Conservation (phyloP, 225 moss, liverwort and hornwort genomes). For the Neckera pumila region DNA sequence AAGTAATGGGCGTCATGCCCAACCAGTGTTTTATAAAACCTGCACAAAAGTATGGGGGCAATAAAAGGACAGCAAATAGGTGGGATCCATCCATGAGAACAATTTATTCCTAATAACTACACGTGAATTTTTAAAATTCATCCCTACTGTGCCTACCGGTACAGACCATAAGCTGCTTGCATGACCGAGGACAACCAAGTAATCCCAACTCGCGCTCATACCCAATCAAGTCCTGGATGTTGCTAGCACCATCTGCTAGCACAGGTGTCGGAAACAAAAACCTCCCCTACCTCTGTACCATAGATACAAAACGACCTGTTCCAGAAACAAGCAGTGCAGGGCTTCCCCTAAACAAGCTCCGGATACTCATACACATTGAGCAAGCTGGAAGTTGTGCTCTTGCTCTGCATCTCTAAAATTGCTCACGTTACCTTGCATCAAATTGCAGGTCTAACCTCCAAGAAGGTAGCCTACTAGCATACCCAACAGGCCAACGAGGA, state of each 20-base stretch:
- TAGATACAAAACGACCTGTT: constrained; percentile 44
- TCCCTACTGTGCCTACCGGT: constrained; percentile 37
- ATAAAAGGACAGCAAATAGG: constrained; percentile 8
- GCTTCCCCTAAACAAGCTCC: constrained; percentile 30
- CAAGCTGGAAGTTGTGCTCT: constrained; percentile 13
- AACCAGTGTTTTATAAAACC: constrained; percentile 30
- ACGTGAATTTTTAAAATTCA: constrained; percentile 13
- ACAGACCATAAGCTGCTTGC: constrained; percentile 40
- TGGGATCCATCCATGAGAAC: constrained; percentile 28
- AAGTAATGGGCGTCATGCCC: not conserved
- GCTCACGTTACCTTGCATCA: not conserved
- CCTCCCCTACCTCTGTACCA: constrained; percentile 27
- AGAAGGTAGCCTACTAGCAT: constrained; percentile 75
- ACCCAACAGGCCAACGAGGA: constrained; percentile 79
- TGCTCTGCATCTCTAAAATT: constrained; percentile 8
- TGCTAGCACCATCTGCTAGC: constrained; percentile 26
- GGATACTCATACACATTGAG: constrained; percentile 30
- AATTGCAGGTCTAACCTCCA: constrained; percentile 22
- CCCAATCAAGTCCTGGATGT: constrained; percentile 1
- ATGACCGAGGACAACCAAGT: constrained; percentile 10
- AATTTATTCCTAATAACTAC: constrained; percentile 56
- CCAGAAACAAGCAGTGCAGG: constrained; percentile 28
- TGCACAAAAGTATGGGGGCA: constrained; percentile 15
- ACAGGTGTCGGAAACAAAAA: constrained; percentile 20
- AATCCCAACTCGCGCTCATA: not conserved